Conservation (phyloP, 116 monocot genomes). For the Iris pallida region DNA sequence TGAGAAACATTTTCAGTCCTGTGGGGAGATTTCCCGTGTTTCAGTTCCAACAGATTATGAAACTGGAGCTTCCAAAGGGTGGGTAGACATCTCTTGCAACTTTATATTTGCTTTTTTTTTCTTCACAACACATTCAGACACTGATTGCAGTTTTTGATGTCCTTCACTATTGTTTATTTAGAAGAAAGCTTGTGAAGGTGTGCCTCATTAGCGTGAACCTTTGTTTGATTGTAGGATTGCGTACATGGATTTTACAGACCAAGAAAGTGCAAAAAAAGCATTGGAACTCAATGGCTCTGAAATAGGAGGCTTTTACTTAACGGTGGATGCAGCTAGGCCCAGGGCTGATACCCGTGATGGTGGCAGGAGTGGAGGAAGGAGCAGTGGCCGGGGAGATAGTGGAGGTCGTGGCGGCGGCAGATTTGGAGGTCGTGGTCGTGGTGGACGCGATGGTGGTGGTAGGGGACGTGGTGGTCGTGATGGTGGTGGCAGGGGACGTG, state of each 20-base stretch:
- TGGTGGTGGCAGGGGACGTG: constrained; percentile 1
- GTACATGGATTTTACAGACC: constrained; percentile 26
- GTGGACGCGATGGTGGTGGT: constrained; percentile 2
- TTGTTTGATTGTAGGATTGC: constrained; percentile 17
- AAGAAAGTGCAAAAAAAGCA: constrained; percentile 16
- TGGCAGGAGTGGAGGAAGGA: constrained; percentile 14
- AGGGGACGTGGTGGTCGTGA: constrained; percentile 9
- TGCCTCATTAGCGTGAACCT: neutral
- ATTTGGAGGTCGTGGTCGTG: constrained; percentile 1
- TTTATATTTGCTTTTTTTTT: neutral
- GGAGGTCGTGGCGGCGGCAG: constrained; percentile 10
- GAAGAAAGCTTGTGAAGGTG: neutral
- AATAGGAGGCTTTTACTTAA: constrained; percentile 15
- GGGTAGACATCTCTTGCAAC: constrained; percentile 5
- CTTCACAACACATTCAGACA: neutral
- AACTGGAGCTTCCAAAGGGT: constrained; percentile 75
- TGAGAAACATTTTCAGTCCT: constrained; percentile 52
- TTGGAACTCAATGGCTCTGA: constrained; percentile 32
- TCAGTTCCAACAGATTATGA: constrained; percentile 66
- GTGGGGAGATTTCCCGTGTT: constrained; percentile 65
- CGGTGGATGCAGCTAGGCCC: constrained; percentile 20
- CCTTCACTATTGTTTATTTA: neutral
- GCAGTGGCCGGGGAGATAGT: neutral
- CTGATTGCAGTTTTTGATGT: neutral
- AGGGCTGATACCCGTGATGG: constrained; percentile 10